Evolutionary conservation across 768 basidiomycete species (phyloP).

Genomic region (Kwoniella dejecticola): DNA sequence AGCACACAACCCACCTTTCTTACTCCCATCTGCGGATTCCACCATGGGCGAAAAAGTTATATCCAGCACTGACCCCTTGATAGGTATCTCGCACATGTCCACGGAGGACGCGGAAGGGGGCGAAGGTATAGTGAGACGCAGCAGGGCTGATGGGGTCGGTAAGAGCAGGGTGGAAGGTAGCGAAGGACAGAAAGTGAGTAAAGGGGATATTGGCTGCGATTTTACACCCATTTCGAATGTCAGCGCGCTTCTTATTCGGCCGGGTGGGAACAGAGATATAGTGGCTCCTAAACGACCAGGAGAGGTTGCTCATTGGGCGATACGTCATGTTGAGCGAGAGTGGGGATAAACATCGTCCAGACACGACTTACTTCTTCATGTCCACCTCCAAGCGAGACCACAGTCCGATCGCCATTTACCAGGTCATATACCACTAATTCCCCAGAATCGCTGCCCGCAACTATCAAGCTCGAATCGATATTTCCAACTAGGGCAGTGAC

Average conservation of each 20-base stretch:
- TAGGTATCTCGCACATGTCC: conserved; percentile 2
- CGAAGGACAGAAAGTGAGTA: conserved; percentile 15
- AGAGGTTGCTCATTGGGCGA: too few relatives aligned
- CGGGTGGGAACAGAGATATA: too few relatives aligned
- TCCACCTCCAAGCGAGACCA: conserved; percentile 2
- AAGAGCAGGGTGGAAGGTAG: conserved; percentile 7
- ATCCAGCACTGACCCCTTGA: conserved; percentile 3
- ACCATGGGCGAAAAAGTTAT: conserved; percentile 22
- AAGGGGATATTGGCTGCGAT: conserved; percentile 18
- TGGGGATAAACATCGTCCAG: too few relatives aligned
- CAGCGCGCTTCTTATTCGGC: too few relatives aligned
- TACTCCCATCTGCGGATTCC: conserved; percentile 5
- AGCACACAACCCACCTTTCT: conserved; percentile 27
- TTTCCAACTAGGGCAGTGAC: conserved; percentile 1
- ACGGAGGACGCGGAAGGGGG: not conserved
- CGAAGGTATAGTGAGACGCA: conserved; percentile 12
- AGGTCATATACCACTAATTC: conserved; percentile 14
- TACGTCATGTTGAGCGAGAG: too few relatives aligned
- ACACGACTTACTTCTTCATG: not conserved
- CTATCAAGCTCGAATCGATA: not conserved
- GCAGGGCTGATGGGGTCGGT: not conserved
- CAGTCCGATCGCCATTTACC: not conserved
- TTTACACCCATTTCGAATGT: too few relatives aligned
- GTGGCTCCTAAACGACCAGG: too few relatives aligned
- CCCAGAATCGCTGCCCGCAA: conserved; percentile 4